phyloP scores from a whole-genome alignment of 805 yeast genomes.

The Suhomyces canberraensis region DNA sequence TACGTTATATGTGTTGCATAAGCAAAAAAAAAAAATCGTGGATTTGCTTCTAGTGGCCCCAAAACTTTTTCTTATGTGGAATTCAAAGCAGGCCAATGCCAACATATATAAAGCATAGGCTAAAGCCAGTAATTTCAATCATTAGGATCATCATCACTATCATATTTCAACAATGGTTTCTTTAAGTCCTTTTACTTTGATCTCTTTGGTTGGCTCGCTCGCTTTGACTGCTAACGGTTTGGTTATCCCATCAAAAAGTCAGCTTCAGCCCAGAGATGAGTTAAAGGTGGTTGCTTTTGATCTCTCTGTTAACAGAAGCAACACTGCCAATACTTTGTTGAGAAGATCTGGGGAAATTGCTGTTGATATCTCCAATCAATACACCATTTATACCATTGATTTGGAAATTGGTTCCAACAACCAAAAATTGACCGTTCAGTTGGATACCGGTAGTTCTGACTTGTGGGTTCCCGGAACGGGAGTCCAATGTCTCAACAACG shows the following conservation, averaged over 20 bases:
- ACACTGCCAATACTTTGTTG: no score
- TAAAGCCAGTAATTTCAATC: no score
- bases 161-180: no score
- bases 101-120: no score
- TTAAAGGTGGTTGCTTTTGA: not conserved
- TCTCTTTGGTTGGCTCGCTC: not conserved
- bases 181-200: not conserved
- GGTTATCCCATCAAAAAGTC: not conserved
- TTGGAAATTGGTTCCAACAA: slow-evolving; percentile 9
- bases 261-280: not conserved
- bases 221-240: not conserved
- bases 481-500: not conserved
- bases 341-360: no score
- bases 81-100: no score
- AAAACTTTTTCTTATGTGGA: no score
- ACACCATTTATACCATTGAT: slow-evolving; percentile 3
- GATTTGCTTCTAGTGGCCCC: no score
- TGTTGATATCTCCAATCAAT: no score
- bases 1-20: no score
- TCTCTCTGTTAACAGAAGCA: not conserved
- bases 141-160: no score
- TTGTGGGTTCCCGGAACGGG: slow-evolving; percentile 7
- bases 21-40: no score
- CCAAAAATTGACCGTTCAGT: slow-evolving; percentile 8
- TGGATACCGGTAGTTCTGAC: slow-evolving; percentile 13